A percentile compares a stretch with the other conserved stretches of the same genome.
Conservation (phyloP, 2,329 filamentous ascomycete species). For the Sphaceloma murrayae region DNA sequence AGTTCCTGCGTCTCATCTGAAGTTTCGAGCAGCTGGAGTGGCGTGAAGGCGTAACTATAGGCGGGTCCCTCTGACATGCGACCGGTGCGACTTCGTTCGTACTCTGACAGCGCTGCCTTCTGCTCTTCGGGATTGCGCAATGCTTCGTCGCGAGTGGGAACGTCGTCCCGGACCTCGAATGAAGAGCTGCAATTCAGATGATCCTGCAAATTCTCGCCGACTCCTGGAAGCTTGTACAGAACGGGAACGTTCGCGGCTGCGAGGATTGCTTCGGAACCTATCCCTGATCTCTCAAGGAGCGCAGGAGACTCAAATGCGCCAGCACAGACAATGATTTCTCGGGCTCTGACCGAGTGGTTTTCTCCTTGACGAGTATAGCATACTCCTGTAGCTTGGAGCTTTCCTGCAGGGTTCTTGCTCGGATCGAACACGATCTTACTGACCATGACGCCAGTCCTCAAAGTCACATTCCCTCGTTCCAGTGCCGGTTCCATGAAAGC, state of each 20-base stretch:
- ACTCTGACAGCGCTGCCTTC: slow-evolving; percentile 44
- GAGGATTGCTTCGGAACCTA: slow-evolving; percentile 41
- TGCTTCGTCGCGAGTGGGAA: slow-evolving; percentile 5
- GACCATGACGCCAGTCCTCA: slow-evolving; percentile 18
- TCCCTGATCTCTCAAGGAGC: slow-evolving; percentile 45
- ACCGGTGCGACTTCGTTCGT: slow-evolving; percentile 19
- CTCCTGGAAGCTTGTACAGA: slow-evolving; percentile 50
- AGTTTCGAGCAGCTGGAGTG: slow-evolving; percentile 20
- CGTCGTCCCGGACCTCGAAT: slow-evolving; percentile 23
- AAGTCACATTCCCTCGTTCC: slow-evolving; percentile 18
- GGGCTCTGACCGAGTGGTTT: slow-evolving; percentile 27
- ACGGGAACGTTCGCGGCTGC: slow-evolving; percentile 41
- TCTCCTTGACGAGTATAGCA: slow-evolving; percentile 34
- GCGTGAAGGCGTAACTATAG: slow-evolving; percentile 21
- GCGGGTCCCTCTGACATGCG: slow-evolving; percentile 19
- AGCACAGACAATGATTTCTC: slow-evolving; percentile 68
- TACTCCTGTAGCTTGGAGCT: slow-evolving; percentile 27
- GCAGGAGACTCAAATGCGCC: slow-evolving; percentile 75
- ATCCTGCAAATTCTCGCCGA: slow-evolving; percentile 55
- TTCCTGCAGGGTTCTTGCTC: slow-evolving; percentile 16
- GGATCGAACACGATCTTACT: slow-evolving; percentile 19
- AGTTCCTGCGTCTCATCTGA: slow-evolving; percentile 21
- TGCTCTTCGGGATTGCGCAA: slow-evolving; percentile 37
- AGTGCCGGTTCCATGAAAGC: slow-evolving; percentile 22
- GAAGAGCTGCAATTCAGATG: slow-evolving; percentile 36